Evolutionary conservation across 2,329 filamentous ascomycete species (phyloP).

Genomic region (Penicillium sp.): DNA sequence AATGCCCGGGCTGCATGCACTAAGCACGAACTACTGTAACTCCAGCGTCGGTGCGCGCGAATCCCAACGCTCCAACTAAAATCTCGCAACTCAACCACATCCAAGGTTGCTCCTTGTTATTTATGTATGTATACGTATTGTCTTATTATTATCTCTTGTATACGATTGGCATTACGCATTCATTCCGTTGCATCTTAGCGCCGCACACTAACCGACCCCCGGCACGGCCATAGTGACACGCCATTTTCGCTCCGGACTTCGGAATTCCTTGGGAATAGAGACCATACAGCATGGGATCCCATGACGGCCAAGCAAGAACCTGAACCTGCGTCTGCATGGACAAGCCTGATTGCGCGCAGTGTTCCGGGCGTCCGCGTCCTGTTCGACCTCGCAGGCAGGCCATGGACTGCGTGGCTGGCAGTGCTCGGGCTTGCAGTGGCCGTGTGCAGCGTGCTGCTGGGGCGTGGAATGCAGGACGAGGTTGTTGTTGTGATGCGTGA

Average conservation of each 20-base stretch:
- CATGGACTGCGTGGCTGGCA: slow-evolving; percentile 11
- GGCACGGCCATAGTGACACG: no score
- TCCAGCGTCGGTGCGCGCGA: background rate
- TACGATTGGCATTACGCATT: background rate
- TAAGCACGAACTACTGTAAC: background rate
- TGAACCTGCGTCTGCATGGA: background rate
- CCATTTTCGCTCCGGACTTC: background rate
- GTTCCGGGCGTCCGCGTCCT: slow-evolving; percentile 4
- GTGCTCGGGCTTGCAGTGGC: slow-evolving; percentile 6
- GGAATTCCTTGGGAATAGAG: background rate
- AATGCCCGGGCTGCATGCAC: slow-evolving; percentile 3
- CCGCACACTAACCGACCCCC: background rate
- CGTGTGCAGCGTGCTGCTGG: background rate
- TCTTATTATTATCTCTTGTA: no score
- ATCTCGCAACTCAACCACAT: background rate
- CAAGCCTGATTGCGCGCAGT: slow-evolving; percentile 1
- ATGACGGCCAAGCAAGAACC: slow-evolving; percentile 12
- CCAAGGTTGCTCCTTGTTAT: background rate
- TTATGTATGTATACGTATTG: no score
- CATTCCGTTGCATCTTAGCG: background rate
- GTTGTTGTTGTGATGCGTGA: background rate
- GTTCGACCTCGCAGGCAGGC: slow-evolving; percentile 13
- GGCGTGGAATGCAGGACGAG: background rate
- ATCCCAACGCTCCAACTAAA: background rate
- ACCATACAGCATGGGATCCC: slow-evolving; percentile 5